phyloP scores from a whole-genome alignment of 2,329 filamentous ascomycete genomes.

The Pestalotiopsis sp. region DNA sequence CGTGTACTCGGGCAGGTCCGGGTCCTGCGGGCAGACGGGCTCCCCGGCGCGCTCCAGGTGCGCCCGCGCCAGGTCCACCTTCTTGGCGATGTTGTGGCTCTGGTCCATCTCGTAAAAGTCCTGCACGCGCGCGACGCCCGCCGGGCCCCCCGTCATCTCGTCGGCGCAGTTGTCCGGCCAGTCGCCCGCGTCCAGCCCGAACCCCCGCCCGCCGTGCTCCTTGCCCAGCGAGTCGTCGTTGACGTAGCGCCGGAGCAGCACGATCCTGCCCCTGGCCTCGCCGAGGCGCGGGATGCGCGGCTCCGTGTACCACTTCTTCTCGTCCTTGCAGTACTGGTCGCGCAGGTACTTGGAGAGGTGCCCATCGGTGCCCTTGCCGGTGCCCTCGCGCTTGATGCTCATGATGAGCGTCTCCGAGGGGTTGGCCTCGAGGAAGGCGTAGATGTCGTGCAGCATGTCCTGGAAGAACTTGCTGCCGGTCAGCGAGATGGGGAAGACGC shows the following conservation, averaged over 20 bases:
- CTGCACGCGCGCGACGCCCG: slow-evolving; percentile 79
- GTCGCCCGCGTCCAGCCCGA: slow-evolving; percentile 61
- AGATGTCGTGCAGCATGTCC: slow-evolving; percentile 70
- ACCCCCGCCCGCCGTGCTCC: slow-evolving; percentile 54
- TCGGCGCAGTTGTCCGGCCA: slow-evolving; percentile 93
- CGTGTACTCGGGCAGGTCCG: slow-evolving; percentile 37
- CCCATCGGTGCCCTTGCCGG: slow-evolving; percentile 77
- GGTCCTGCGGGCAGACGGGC: slow-evolving; percentile 43
- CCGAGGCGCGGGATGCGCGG: slow-evolving; percentile 78
- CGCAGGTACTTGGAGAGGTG: slow-evolving; percentile 76
- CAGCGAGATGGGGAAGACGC: slow-evolving; percentile 84
- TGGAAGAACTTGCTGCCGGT: slow-evolving; percentile 80
- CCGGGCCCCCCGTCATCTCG: slow-evolving; percentile 59
- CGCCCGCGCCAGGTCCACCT: slow-evolving; percentile 73
- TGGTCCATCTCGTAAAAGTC: slow-evolving; percentile 91
- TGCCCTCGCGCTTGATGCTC: slow-evolving; percentile 88
- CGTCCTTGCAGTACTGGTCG: slow-evolving; percentile 68
- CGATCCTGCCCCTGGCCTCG: slow-evolving; percentile 78
- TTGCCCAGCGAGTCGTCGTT: slow-evolving; percentile 59
- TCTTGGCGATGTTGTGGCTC: slow-evolving; percentile 75
- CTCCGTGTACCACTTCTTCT: slow-evolving; percentile 74
- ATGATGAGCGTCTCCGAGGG: slow-evolving; percentile 83
- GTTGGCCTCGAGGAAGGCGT: slow-evolving; percentile 76
- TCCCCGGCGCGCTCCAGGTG: slow-evolving; percentile 76
- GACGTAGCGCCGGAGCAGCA: slow-evolving; percentile 81